phyloP scores from a whole-genome alignment of 805 yeast species.

The Metschnikowia drakensbergensis region DNA sequence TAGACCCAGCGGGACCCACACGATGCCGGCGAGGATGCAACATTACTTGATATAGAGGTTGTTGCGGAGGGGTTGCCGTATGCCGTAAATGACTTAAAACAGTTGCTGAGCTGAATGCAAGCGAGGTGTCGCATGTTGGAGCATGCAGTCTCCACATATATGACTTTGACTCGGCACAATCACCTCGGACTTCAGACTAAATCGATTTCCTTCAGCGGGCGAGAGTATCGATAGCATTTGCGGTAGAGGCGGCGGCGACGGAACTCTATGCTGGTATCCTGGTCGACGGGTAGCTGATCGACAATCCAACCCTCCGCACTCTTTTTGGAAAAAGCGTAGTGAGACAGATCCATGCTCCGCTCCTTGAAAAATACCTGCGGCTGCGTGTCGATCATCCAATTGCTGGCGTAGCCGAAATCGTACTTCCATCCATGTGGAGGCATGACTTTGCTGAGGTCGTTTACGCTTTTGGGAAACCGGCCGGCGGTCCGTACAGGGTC shows the following conservation, averaged over 20 bases:
- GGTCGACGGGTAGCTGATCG: slow-evolving; percentile 31
- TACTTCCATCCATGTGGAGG: slow-evolving; percentile 79
- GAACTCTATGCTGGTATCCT: slow-evolving; percentile 43
- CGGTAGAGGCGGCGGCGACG: slow-evolving; percentile 57
- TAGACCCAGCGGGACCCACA: neutral
- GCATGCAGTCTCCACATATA: too few species aligned
- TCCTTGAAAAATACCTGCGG: slow-evolving; percentile 51
- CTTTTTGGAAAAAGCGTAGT: slow-evolving; percentile 25
- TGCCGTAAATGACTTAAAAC: too few species aligned
- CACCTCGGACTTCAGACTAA: neutral
- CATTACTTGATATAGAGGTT: too few species aligned
- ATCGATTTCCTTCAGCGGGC: slow-evolving; percentile 11
- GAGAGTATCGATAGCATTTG: slow-evolving; percentile 44
- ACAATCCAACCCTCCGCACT: slow-evolving; percentile 50
- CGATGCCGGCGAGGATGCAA: too few species aligned
- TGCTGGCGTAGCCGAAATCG: slow-evolving; percentile 45
- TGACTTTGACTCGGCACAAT: too few species aligned
- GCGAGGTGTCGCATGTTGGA: too few species aligned
- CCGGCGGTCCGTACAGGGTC: slow-evolving; percentile 40
- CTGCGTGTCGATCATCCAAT: slow-evolving; percentile 63
- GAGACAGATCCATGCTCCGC: slow-evolving; percentile 27
- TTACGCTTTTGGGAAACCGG: slow-evolving; percentile 64
- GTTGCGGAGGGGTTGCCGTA: too few species aligned
- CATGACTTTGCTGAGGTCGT: slow-evolving; percentile 47
- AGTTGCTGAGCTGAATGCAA: too few species aligned